Conservation (phyloP, 495 filamentous ascomycete species). For the Podospora australis region DNA sequence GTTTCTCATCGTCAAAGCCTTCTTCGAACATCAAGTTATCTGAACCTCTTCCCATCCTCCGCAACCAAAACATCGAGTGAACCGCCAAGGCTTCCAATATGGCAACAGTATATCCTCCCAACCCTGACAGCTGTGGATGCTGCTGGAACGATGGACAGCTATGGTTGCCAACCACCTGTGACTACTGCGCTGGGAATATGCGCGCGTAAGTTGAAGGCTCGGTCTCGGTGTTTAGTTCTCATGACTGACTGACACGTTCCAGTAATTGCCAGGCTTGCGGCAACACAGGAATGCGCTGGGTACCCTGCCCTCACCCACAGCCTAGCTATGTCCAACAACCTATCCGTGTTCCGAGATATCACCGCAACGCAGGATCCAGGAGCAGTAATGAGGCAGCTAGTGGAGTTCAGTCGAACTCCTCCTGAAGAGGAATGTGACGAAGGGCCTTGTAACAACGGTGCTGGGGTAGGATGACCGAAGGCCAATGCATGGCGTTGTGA, state of each 20-base stretch:
- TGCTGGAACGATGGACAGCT: not conserved
- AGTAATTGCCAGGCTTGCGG: not conserved
- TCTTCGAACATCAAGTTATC: not conserved
- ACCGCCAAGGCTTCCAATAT: too few relatives aligned
- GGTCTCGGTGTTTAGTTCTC: not conserved
- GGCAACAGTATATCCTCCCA: not conserved
- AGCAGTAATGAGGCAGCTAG: too few relatives aligned
- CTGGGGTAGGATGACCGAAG: too few relatives aligned
- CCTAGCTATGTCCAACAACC: not conserved
- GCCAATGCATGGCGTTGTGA: too few relatives aligned
- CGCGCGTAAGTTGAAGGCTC: not conserved
- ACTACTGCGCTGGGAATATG: not conserved
- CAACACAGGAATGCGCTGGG: not conserved
- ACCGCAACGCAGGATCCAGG: too few relatives aligned
- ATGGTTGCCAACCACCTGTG: not conserved
- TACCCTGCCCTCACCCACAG: conserved; percentile 7
- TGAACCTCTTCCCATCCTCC: too few relatives aligned
- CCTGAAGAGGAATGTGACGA: too few relatives aligned
- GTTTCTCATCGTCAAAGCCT: not conserved
- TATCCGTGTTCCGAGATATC: too few relatives aligned
- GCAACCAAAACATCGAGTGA: too few relatives aligned
- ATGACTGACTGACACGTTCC: not conserved
- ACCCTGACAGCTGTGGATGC: not conserved
- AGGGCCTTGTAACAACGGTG: too few relatives aligned
- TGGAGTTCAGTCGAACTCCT: too few relatives aligned